A percentile compares a stretch with the other conserved stretches of the same genome.
These are phyloP conservation scores for Kodamaea fungicola DNA, from an alignment of 1,139 yeast genomes.

Conservation along the genomic window DNA sequence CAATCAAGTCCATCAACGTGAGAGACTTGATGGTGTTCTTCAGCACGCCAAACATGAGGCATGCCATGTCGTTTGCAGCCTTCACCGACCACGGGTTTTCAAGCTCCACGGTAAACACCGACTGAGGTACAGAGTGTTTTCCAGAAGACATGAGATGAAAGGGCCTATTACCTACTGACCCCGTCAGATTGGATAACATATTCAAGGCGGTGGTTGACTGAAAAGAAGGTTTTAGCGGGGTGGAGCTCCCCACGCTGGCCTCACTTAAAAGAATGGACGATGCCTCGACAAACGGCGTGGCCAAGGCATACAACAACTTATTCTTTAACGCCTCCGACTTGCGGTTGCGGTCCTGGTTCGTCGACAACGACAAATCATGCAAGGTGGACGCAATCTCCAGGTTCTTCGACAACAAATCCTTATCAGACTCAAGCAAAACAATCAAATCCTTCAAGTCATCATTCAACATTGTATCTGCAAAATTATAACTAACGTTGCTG, in stretches of 20 bases:
- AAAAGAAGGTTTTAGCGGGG: constrained; percentile 13
- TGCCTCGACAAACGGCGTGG: constrained; percentile 70
- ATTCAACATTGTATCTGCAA: constrained; percentile 16
- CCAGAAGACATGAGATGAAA: constrained; percentile 63
- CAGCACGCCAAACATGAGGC: constrained; percentile 81
- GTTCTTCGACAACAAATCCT: constrained; percentile 26
- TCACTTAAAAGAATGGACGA: constrained; percentile 31
- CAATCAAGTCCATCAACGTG: constrained; percentile 72
- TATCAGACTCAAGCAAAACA: constrained; percentile 37
- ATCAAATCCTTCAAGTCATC: constrained; percentile 47
- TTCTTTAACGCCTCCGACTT: constrained; percentile 46
- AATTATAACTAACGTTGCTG: constrained; percentile 1
- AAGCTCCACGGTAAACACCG: constrained; percentile 76
- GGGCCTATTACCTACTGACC: constrained; percentile 31
- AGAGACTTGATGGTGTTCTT: constrained; percentile 59
- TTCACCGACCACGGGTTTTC: constrained; percentile 77
- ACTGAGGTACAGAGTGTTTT: constrained; percentile 69
- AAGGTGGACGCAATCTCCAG: constrained; percentile 49
- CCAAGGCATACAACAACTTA: constrained; percentile 60
- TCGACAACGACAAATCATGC: constrained; percentile 53
- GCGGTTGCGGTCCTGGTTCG: constrained; percentile 18
- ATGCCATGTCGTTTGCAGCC: constrained; percentile 88
- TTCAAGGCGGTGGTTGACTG: constrained; percentile 31
- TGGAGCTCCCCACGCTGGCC: constrained; percentile 5
- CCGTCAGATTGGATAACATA: constrained; percentile 12